Evolutionary conservation across 257 asterid genomes (phyloP).

Genomic region (Prunella vulgaris): DNA sequence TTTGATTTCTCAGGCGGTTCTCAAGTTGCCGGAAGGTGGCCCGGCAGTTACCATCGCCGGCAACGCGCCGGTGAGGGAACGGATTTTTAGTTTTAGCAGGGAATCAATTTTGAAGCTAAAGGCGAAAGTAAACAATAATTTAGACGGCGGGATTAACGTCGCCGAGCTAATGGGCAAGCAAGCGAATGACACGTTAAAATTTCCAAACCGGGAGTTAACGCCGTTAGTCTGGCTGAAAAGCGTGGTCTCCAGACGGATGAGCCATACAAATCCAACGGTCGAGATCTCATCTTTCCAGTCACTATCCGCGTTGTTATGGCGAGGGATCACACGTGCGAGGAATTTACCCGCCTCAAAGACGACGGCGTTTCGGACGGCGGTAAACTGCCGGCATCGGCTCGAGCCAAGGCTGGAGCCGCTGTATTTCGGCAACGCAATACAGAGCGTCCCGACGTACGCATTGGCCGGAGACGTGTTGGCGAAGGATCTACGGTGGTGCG

Average conservation of each 20-base stretch:
- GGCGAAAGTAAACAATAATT: slow-evolving; percentile 28
- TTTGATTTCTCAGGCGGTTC: slow-evolving; percentile 51
- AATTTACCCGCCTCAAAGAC: slow-evolving; percentile 32
- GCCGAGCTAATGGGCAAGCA: slow-evolving; percentile 59
- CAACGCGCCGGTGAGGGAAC: slow-evolving; percentile 54
- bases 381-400: slow-evolving; percentile 58
- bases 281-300: slow-evolving; percentile 69
- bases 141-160: slow-evolving; percentile 28
- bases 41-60: slow-evolving; percentile 48
- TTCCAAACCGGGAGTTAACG: slow-evolving; percentile 26
- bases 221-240: slow-evolving; percentile 30
- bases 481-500: slow-evolving; percentile 44
- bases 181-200: slow-evolving; percentile 42
- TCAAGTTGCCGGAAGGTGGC: slow-evolving; percentile 48
- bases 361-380: slow-evolving; percentile 64
- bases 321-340: slow-evolving; percentile 55
- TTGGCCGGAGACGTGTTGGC: slow-evolving; percentile 40
- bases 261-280: background rate
- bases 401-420: slow-evolving; percentile 51
- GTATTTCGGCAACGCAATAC: slow-evolving; percentile 71
- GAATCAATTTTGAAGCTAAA: slow-evolving; percentile 57
- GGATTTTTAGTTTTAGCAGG: slow-evolving; percentile 58
- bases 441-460: slow-evolving; percentile 52
- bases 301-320: slow-evolving; percentile 53
- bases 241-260: slow-evolving; percentile 17